phyloP scores from a whole-genome alignment of 495 filamentous ascomycete genomes.

The Parathielavia appendiculata region DNA sequence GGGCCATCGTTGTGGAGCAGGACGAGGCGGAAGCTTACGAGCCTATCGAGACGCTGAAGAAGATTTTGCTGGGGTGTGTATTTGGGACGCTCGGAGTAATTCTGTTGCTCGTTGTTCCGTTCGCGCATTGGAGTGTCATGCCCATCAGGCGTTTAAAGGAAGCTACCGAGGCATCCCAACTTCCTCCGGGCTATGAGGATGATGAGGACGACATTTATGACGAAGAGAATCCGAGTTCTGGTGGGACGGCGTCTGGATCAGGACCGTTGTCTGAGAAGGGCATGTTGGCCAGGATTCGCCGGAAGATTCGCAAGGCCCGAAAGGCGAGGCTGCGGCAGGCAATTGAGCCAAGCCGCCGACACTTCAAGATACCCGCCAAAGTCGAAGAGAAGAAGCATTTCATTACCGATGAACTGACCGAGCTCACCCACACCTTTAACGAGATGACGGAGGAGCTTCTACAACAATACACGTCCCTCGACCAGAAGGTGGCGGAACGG shows the following conservation, averaged over 20 bases:
- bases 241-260: slow-evolving; percentile 35
- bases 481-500: slow-evolving; percentile 76
- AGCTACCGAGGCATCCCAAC: slow-evolving; percentile 72
- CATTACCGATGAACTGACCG: slow-evolving; percentile 81
- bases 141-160: slow-evolving; percentile 73
- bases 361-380: slow-evolving; percentile 77
- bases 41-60: slow-evolving; percentile 66
- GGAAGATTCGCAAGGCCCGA: slow-evolving; percentile 26
- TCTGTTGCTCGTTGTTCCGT: slow-evolving; percentile 62
- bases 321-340: slow-evolving; percentile 32
- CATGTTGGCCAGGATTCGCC: slow-evolving; percentile 32
- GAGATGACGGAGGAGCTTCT: slow-evolving; percentile 88
- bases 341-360: slow-evolving; percentile 45
- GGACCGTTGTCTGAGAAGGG: slow-evolving; percentile 39
- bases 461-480: slow-evolving; percentile 76
- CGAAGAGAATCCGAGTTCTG: slow-evolving; percentile 42
- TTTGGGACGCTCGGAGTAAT: slow-evolving; percentile 73
- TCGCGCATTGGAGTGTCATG: slow-evolving; percentile 72
- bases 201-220: slow-evolving; percentile 38
- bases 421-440: slow-evolving; percentile 82
- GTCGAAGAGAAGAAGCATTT: slow-evolving; percentile 70
- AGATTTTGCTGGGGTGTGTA: slow-evolving; percentile 75
- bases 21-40: slow-evolving; percentile 63
- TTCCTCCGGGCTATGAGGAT: slow-evolving; percentile 55
- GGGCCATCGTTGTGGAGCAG: slow-evolving; percentile 79